phyloP scores from a whole-genome alignment of 176 grass and related monocot genomes.

The Tuctoria greenei region DNA sequence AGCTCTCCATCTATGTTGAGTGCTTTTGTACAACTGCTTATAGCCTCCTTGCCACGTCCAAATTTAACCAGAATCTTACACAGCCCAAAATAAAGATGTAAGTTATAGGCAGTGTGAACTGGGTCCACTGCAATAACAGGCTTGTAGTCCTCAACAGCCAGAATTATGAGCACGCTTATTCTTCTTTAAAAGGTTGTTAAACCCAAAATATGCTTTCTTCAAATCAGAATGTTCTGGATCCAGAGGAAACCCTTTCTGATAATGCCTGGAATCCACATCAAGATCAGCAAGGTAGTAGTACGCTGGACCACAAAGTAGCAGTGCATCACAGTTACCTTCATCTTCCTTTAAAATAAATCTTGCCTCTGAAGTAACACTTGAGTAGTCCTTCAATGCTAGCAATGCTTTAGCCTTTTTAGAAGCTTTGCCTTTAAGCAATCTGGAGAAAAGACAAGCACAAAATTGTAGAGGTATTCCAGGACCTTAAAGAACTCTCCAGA shows the following conservation, averaged over 20 bases:
- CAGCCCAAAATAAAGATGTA: constrained; percentile 80
- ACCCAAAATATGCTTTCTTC: constrained; percentile 96
- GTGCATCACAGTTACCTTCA: constrained; percentile 86
- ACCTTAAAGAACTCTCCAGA: constrained; percentile 77
- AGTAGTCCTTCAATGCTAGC: constrained; percentile 81
- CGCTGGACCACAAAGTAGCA: constrained; percentile 78
- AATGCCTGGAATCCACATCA: constrained; percentile 93
- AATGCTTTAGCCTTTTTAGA: constrained; percentile 85
- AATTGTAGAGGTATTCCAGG: constrained; percentile 85
- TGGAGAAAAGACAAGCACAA: constrained; percentile 92
- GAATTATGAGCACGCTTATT: constrained; percentile 57
- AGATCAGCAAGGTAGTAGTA: constrained; percentile 99
- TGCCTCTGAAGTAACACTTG: constrained; percentile 78
- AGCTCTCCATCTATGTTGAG: constrained; percentile 85
- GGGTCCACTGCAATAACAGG: constrained; percentile 85
- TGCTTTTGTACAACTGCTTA: constrained; percentile 73
- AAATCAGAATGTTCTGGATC: constrained; percentile 89
- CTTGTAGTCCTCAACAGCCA: constrained; percentile 91
- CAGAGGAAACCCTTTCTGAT: constrained; percentile 81
- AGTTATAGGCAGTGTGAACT: constrained; percentile 69
- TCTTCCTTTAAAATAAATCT: constrained; percentile 97
- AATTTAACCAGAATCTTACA: constrained; percentile 98
- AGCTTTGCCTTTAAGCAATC: constrained; percentile 87
- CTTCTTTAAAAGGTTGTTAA: constrained; percentile 98
- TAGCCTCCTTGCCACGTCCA: constrained; percentile 93